Percentiles rank a stretch among this genome's conserved stretches.
Conservation (phyloP, 208 protist genomes). For the Tritrichomonas foetus region DNA sequence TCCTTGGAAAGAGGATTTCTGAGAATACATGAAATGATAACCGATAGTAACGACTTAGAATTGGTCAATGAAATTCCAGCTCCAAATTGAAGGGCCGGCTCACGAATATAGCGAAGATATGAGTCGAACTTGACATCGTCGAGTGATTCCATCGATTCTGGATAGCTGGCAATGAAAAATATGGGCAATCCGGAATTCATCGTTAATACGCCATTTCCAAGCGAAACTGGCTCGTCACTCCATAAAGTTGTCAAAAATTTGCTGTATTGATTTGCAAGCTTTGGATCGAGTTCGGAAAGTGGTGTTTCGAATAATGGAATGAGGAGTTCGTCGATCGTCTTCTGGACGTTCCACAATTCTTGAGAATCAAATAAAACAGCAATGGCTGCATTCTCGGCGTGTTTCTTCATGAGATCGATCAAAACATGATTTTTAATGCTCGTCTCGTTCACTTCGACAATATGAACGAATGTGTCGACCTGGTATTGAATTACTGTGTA, state of each 20-base stretch:
- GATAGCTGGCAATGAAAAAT: background rate
- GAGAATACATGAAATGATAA: background rate
- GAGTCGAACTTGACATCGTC: background rate
- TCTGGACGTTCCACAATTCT: background rate
- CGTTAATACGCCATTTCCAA: background rate
- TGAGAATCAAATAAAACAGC: background rate
- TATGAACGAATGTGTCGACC: background rate
- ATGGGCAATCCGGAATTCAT: background rate
- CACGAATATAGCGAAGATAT: background rate
- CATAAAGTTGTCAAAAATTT: background rate
- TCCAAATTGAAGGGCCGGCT: background rate
- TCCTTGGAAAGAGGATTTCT: background rate
- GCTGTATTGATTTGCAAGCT: background rate
- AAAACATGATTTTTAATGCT: background rate
- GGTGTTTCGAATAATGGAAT: background rate
- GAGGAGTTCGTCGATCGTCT: background rate
- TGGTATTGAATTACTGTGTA: background rate
- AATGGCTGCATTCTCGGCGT: background rate
- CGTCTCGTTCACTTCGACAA: background rate
- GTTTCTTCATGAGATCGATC: background rate
- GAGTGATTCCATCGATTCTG: background rate
- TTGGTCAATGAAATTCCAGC: background rate
- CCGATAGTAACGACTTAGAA: background rate
- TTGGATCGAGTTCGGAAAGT: background rate
- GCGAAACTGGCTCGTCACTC: background rate